Evolutionary conservation across 179 eudicot species (phyloP), one percentile per base, ranked within the genome.

Genomic region (Beta lomatogona): DNA sequence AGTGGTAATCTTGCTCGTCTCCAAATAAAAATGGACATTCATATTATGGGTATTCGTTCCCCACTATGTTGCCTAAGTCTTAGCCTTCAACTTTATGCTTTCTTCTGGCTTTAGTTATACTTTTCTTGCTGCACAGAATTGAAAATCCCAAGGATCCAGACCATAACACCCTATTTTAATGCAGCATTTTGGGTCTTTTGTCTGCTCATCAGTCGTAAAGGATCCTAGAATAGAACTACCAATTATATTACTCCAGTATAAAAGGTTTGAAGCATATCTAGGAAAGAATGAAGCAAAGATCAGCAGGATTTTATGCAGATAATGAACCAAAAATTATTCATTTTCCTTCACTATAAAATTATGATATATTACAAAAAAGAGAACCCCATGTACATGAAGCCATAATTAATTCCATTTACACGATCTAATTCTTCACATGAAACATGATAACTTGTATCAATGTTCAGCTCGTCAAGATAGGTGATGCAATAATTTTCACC

Each of bases 71-170:
- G 75, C 63, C 84, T 79, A 36, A 36, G 41, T 58, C 81, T 77
- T 55, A 86, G 69, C 63, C 28, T 80, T 64, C 63, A 48, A 77
- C 79, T 85, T 81, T 79, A 75, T 73, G 85, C 82, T 81, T 76
- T 73, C 78, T 79, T 83, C 36, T 60, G 63, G 63, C 83, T 79
- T 79, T 74, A 74, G 25, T 58, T 59, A 79, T 79, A 77, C 86
- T 80, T 83, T 83, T 71, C 83, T 83, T 83, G 80, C 77, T 75
- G 59, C 73, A 80, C 77, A 80, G 53, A 83, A 60, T 52, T 80
- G 83, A 41, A 48, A 58, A 80, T 83, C 83, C 83, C 61, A 64
- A 69, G 70, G 18, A 46, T 36, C n/a, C 70, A 9, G 57, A 78
- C 65, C 28, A 45, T 63, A 50, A 63, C 70, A 71, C 65, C 84